Evolutionary conservation across 148 eudicot genomes (phyloP).

Genomic region (Silene latifolia): DNA sequence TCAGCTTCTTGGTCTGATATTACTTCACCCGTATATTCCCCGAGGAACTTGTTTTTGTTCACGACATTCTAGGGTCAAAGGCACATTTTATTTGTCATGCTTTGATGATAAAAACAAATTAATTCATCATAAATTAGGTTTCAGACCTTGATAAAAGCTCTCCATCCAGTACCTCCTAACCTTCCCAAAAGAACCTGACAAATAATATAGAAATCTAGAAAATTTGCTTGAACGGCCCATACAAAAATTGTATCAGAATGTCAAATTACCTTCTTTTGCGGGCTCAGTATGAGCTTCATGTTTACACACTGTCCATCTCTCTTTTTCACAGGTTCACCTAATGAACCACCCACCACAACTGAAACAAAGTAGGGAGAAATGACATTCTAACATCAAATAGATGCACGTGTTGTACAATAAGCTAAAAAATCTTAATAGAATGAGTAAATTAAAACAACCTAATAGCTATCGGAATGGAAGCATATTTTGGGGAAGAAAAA

Average conservation of each 20-base stretch:
- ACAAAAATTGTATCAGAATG: not conserved
- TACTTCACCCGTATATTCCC: constrained; percentile 83
- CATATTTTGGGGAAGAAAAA: too few relatives aligned
- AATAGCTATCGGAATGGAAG: too few relatives aligned
- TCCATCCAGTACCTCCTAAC: constrained; percentile 92
- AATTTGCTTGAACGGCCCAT: not conserved
- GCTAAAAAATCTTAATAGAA: too few relatives aligned
- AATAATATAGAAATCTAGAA: not conserved
- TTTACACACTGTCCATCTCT: too few relatives aligned
- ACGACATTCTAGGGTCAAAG: constrained; percentile 56
- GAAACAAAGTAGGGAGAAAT: too few relatives aligned
- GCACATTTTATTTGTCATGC: constrained; percentile 14
- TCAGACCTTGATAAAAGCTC: constrained; percentile 87
- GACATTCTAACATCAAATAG: too few relatives aligned
- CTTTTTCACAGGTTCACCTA: too few relatives aligned
- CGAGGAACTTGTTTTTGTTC: constrained; percentile 78
- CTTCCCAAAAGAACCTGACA: constrained; percentile 71
- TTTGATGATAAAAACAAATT: constrained; percentile 10
- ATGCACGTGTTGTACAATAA: too few relatives aligned
- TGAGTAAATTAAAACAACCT: too few relatives aligned
- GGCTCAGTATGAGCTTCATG: constrained; percentile 80
- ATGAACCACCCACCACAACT: too few relatives aligned
- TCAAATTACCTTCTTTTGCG: constrained; percentile 62
- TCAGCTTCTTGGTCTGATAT: constrained; percentile 90
- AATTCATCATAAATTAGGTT: not conserved